A percentile compares a stretch with the other conserved stretches of the same genome.
Evolutionary conservation across 495 filamentous ascomycete species (phyloP).

Genomic region (Penicillium waksmanii): DNA sequence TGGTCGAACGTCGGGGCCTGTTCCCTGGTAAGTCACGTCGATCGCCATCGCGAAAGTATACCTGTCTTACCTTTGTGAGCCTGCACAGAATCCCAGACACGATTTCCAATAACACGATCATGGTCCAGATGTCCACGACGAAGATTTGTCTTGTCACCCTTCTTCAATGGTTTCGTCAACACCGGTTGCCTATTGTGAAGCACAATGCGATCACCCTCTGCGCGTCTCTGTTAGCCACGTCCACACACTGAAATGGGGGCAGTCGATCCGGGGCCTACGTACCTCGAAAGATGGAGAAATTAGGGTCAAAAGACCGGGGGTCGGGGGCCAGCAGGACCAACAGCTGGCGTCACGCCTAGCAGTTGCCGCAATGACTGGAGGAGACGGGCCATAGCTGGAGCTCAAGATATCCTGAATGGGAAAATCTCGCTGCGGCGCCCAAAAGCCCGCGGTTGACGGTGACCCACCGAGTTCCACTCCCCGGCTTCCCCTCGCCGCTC

Average conservation of each 20-base stretch:
- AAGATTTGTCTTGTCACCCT: constrained; percentile 47
- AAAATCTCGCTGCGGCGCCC: constrained; percentile 21
- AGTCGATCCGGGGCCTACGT: constrained; percentile 6
- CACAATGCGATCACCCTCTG: constrained; percentile 63
- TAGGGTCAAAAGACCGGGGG: constrained; percentile 40
- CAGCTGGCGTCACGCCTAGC: constrained; percentile 30
- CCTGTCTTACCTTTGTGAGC: constrained; percentile 46
- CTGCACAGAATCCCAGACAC: constrained; percentile 56
- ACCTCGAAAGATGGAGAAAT: constrained; percentile 49
- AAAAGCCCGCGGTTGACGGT: constrained; percentile 4
- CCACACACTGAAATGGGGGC: background rate
- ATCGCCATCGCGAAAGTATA: background rate
- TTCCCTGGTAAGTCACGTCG: constrained; percentile 10
- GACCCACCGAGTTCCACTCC: constrained; percentile 27
- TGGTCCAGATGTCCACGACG: constrained; percentile 58
- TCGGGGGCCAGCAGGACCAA: constrained; percentile 18
- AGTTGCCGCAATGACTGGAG: constrained; percentile 41
- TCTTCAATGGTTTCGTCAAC: constrained; percentile 55
- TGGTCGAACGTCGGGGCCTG: constrained; percentile 55
- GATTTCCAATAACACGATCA: constrained; percentile 65
- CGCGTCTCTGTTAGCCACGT: constrained; percentile 11
- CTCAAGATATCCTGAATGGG: constrained; percentile 17
- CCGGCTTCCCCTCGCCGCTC: constrained; percentile 22
- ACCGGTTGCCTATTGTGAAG: constrained; percentile 53
- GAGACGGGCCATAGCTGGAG: constrained; percentile 43